Evolutionary conservation across 75 land plant species (phyloP), one percentile per base, ranked within the genome.

Genomic region (Picea glauca): DNA sequence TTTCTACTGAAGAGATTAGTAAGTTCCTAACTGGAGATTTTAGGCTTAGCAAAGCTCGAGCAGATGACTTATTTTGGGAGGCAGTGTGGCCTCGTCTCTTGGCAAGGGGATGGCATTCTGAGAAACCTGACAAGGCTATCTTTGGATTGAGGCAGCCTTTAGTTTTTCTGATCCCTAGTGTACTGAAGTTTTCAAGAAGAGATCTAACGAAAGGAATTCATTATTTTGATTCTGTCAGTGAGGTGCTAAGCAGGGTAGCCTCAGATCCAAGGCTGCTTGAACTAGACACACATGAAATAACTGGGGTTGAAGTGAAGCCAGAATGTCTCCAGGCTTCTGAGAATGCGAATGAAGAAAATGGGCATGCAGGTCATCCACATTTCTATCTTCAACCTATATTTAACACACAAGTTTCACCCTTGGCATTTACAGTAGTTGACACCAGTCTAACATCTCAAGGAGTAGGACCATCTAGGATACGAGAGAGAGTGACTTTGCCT

Each of bases 41-140:
- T 33, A 77, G 92, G 56, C 67, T 92, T 58, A 90, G 94, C 89
- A 92, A 92, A 81, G 88, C 85, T 13, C 83, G 84, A 40, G 87
- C 87, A 31, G 83, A 80, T 78, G 92, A 92, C 78, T 77, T 92
- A 5, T 92, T 92, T 77, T 92, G 92, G 92, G 92, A 92, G 76
- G 92, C 92, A 17, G 89, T 92, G 76, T 92, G 94, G 94, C 94
- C 94, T 20, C 87, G 92, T 46, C 72, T 92, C 61, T 76, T 92
- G 4, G 90, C 87, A 58, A 77, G 83, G 60, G 92, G 90, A 3
- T 92, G 94, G 94, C 90, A 88, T 61, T 88, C 90, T 58, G 90
- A 90, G 76, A 86, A 89, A 61, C 88, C 88, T 3, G 84, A 80
- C 13, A 62, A 72, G 14, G 63, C 64, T 23, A 67, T 18, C 21